Evolutionary conservation across 352 stramenopile species (phyloP), one percentile per base, ranked within the genome.

Genomic region (Globisporangium parvum): DNA sequence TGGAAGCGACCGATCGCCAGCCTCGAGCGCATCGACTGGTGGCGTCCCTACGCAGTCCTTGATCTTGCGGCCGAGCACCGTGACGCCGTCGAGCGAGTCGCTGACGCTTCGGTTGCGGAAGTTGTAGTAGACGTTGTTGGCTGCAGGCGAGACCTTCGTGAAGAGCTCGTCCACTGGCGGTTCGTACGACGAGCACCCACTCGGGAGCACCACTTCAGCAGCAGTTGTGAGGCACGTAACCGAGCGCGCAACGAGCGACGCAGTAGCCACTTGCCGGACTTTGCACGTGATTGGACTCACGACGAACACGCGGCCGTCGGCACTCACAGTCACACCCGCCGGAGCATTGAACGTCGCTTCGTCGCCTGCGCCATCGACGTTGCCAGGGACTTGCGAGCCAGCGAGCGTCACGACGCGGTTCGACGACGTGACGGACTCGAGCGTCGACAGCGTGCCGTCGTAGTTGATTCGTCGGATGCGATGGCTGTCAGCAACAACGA

Each of bases 81-180:
- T 77, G 55, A 59, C 48, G 50, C 71, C 66, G 53, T 77, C 57
- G 14, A 88, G 65, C 18, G 74, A 58, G 53, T 88, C 65, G 12
- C 33, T 33, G 12, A 71, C 57, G 18, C 60, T 39, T 4, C 80
- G 79, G 37, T 85, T 72, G 0, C 70, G 62, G 47, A 84, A 93
- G 69, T 97, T 98, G 75, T 98, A 97, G 56, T 96, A 93, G 24
- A 98, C 86, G 59, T 99, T 97, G 71, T 93, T 87, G 45, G 62
- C 61, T 37, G 66, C 63, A 15, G 91, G 74, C 9, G 94, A 88
- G 17, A 73, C 66, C 35, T 89, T 86, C 11, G 90, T 62, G 49
- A 90, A 91, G 12, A 91, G 66, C 24, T 95, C 81, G 56, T 98
- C 95, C 14, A 97, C 82, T 23, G 90, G 87, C 28, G 83, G 76